Conservation (phyloP, 257 asterid genomes). For the Solanum habrochaites region DNA sequence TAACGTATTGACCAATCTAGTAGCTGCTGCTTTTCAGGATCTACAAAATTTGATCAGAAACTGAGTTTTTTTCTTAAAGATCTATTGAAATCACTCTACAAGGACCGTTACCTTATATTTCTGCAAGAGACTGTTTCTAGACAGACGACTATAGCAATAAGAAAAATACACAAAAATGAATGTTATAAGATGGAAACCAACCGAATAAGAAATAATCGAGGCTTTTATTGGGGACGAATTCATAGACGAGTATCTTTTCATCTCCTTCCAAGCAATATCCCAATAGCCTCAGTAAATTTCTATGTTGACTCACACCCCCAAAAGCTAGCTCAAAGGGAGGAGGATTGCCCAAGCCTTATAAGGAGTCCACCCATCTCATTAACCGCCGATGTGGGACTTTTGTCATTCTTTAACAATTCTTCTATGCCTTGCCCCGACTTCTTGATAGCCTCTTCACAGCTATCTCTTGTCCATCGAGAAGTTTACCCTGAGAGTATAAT, state of each 20-base stretch:
- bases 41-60: neutral
- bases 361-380: no score
- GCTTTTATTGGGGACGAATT: conserved; percentile 13
- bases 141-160: neutral
- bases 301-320: neutral
- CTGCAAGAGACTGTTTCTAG: neutral
- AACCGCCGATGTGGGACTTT: no score
- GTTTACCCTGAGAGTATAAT: conserved; percentile 2
- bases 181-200: neutral
- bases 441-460: conserved; percentile 14
- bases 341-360: no score
- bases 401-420: neutral
- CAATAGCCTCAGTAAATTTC: conserved; percentile 8
- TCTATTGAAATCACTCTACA: neutral
- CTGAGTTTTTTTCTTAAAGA: neutral
- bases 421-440: conserved; percentile 12
- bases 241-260: conserved; percentile 21
- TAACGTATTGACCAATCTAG: conserved; percentile 13
- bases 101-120: neutral
- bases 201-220: conserved; percentile 17
- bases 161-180: neutral
- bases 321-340: no score
- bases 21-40: neutral
- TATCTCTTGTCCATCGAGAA: neutral
- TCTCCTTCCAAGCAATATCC: conserved; percentile 12